Evolutionary conservation across 1,284 basidiomycete genomes (phyloP), one percentile per base, ranked within the genome.

Genomic region (Takashimella tepidaria): DNA sequence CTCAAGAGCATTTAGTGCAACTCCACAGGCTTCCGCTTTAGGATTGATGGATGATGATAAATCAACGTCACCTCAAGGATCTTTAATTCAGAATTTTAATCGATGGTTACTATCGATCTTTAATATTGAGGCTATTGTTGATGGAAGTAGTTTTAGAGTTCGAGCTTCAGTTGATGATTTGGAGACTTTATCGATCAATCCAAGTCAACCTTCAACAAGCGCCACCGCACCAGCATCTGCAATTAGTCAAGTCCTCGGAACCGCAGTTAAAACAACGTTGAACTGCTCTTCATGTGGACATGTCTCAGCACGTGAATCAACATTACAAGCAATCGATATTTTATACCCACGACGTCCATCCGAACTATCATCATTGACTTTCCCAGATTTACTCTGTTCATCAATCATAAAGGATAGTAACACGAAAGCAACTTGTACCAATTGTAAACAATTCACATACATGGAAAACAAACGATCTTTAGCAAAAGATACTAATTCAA

Each of bases 51-150:
- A 98, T 68, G 88, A 87, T 61, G 82, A 85, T 43, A 86, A 92
- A 59, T 76, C 80, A 5, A 77, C 79, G 10, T 82, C 84, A 58
- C 80, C 87, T 23, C 93, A 96, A 66, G 84, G 85, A 1, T 85
- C 88, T 50, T 87, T 92, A 73, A 96, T 97, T 26, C 96, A 98
- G 75, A 84, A 84, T 21, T 93, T 97, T 78, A 92, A 98, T 72
- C 85, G 93, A 23, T 98, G 97, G 78, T 79, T 98, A 25, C 77
- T 98, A 45, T 72, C 72, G 19, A 73, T 70, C 10, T 71, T 74
- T 44, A 66, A 63, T 21, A 62, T 65, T 10, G 70, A 73, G 54
- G 53, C 66, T 0, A 50, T 67, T 13, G 64, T 73, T 22, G 63
- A 71, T 1, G 70, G 70, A 13, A 51, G 62, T 43, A 63, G 61